Conservation (phyloP, 352 stramenopile species). For the Phytophthora vignae region DNA sequence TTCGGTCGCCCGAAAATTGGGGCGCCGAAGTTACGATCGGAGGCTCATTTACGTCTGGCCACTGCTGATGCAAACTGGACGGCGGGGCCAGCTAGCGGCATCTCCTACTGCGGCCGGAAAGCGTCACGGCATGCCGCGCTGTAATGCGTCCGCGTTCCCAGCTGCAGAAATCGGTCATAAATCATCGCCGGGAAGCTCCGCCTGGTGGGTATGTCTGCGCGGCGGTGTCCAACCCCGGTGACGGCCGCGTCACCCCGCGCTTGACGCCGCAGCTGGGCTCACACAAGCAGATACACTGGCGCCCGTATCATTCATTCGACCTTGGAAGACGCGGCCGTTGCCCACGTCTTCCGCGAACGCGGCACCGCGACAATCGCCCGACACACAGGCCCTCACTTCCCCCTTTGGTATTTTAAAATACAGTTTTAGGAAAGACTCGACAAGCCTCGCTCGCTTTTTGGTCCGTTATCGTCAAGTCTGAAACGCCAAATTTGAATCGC, state of each 20-base stretch:
- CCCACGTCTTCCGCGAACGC: slow-evolving; percentile 24
- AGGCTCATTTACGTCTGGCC: slow-evolving; percentile 32
- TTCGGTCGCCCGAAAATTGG: slow-evolving; percentile 9
- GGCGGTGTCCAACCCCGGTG: slow-evolving; percentile 21
- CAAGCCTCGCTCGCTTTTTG: background rate
- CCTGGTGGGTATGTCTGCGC: slow-evolving; percentile 21
- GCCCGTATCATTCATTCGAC: slow-evolving; percentile 41
- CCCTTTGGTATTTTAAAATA: background rate
- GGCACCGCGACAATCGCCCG: slow-evolving; percentile 8
- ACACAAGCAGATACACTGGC: slow-evolving; percentile 13
- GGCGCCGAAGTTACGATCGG: slow-evolving; percentile 1
- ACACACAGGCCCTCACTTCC: slow-evolving; percentile 22
- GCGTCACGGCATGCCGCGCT: slow-evolving; percentile 25
- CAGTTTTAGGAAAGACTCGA: slow-evolving; percentile 28
- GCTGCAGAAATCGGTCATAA: slow-evolving; percentile 37
- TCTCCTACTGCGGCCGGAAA: slow-evolving; percentile 32
- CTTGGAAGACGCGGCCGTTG: slow-evolving; percentile 32
- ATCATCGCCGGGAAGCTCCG: slow-evolving; percentile 25
- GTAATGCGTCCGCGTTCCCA: slow-evolving; percentile 24
- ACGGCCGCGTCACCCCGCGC: background rate
- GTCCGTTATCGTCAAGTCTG: slow-evolving; percentile 25
- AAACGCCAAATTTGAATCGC: slow-evolving; percentile 21
- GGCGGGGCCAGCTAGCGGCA: background rate
- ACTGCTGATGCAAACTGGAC: slow-evolving; percentile 22
- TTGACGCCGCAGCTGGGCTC: slow-evolving; percentile 18